Conservation (phyloP, 129 eudicot species). For the Lactuca saligna region DNA sequence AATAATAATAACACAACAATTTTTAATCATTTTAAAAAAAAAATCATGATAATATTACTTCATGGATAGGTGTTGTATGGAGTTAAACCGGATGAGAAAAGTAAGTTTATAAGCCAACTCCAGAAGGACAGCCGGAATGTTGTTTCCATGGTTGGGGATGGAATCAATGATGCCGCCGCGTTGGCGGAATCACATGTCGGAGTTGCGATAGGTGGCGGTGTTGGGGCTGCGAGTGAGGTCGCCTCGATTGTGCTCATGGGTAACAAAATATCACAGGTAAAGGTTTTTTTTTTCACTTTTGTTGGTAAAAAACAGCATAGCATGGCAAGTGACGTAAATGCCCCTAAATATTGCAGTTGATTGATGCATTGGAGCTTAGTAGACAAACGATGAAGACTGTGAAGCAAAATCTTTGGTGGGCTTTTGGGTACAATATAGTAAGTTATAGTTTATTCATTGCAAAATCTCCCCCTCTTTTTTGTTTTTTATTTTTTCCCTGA, state of each 20-base stretch:
- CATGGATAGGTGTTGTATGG: conserved; percentile 72
- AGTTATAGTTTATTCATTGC: conserved; percentile 32
- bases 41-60: neutral
- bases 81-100: conserved; percentile 86
- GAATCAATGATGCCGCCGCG: conserved; percentile 98
- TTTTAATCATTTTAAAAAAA: too few relatives aligned
- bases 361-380: conserved; percentile 96
- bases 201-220: conserved; percentile 94
- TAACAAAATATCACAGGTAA: conserved; percentile 88
- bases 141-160: conserved; percentile 99
- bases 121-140: conserved; percentile 50
- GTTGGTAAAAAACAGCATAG: neutral
- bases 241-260: conserved; percentile 95
- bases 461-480: neutral
- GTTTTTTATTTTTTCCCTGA: too few relatives aligned
- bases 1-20: neutral
- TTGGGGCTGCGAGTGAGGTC: conserved; percentile 98
- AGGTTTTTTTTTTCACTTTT: neutral
- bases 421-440: conserved; percentile 94
- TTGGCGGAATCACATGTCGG: conserved; percentile 92
- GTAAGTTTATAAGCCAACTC: conserved; percentile 67
- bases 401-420: conserved; percentile 99
- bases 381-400: conserved; percentile 93
- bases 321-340: conserved; percentile 9
- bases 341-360: conserved; percentile 46